Conservation (phyloP, 805 yeast genomes). For the Wickerhamiella brachini region DNA sequence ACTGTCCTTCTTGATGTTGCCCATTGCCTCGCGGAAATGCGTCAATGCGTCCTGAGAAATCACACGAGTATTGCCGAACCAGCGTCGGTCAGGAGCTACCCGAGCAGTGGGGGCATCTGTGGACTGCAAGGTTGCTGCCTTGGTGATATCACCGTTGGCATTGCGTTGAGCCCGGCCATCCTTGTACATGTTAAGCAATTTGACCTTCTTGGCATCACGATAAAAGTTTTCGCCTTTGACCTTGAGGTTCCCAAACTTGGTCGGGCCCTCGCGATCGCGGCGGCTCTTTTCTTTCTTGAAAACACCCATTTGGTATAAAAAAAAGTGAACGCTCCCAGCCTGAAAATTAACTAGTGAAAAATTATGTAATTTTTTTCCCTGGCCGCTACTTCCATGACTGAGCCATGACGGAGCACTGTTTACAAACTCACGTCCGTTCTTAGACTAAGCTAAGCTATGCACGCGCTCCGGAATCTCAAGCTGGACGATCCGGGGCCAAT, state of each 20-base stretch:
- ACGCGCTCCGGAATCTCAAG: background rate
- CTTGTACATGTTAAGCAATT: conserved; percentile 84
- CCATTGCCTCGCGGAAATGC: conserved; percentile 89
- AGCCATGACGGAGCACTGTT: background rate
- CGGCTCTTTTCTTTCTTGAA: conserved; percentile 84
- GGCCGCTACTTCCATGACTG: too few species aligned
- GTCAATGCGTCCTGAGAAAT: conserved; percentile 92
- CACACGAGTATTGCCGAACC: conserved; percentile 97
- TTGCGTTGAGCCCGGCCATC: conserved; percentile 79
- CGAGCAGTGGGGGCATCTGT: conserved; percentile 82
- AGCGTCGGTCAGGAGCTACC: conserved; percentile 88
- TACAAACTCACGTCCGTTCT: background rate
- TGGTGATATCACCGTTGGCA: conserved; percentile 72
- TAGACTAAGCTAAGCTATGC: background rate
- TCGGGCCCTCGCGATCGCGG: conserved; percentile 67
- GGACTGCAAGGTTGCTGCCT: conserved; percentile 80
- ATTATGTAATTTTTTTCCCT: background rate
- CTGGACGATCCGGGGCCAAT: background rate
- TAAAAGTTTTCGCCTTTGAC: conserved; percentile 96
- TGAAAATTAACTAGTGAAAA: background rate
- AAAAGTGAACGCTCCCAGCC: background rate
- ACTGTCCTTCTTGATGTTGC: conserved; percentile 65
- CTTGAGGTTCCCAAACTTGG: conserved; percentile 78
- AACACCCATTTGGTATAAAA: conserved; percentile 54
- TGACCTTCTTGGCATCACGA: conserved; percentile 79